Evolutionary conservation across 2,329 filamentous ascomycete species (phyloP).

Genomic region (Exophiala phaeomuriformis): DNA sequence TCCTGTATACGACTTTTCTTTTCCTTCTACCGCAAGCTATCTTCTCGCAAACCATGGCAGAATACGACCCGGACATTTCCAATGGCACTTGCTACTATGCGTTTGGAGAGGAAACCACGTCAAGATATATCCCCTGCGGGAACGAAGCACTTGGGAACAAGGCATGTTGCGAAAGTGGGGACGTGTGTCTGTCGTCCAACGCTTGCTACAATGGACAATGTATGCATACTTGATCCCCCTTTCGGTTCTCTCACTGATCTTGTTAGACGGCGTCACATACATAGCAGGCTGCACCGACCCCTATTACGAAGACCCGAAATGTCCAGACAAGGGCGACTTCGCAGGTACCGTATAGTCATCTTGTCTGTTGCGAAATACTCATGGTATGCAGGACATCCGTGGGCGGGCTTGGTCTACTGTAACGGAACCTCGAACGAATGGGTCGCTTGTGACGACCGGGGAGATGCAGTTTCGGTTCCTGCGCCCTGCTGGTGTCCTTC

Average conservation of each 20-base stretch:
- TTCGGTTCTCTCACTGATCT: constrained; percentile 3
- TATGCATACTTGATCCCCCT: not conserved
- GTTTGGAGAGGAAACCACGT: constrained; percentile 13
- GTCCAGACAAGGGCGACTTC: constrained; percentile 21
- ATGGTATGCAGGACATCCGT: constrained; percentile 13
- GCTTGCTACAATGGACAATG: constrained; percentile 26
- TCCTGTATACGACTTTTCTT: not conserved
- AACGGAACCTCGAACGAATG: constrained; percentile 23
- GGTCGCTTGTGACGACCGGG: constrained; percentile 18
- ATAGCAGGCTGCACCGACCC: constrained; percentile 26
- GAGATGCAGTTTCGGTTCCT: constrained; percentile 13
- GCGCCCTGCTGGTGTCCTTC: constrained; percentile 19
- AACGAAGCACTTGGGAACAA: constrained; percentile 23
- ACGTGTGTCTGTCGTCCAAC: constrained; percentile 23
- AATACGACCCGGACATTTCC: constrained; percentile 24
- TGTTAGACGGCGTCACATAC: constrained; percentile 23
- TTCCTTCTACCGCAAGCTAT: not conserved
- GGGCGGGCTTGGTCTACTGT: constrained; percentile 25
- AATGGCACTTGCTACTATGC: constrained; percentile 25
- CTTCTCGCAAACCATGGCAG: constrained; percentile 8
- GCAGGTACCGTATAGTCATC: not conserved
- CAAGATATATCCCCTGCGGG: constrained; percentile 26
- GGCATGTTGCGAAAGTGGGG: constrained; percentile 23
- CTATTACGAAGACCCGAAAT: constrained; percentile 19
- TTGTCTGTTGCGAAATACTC: not conserved